phyloP scores from a whole-genome alignment of 352 stramenopile species.

The Pythium scleroteichum region DNA sequence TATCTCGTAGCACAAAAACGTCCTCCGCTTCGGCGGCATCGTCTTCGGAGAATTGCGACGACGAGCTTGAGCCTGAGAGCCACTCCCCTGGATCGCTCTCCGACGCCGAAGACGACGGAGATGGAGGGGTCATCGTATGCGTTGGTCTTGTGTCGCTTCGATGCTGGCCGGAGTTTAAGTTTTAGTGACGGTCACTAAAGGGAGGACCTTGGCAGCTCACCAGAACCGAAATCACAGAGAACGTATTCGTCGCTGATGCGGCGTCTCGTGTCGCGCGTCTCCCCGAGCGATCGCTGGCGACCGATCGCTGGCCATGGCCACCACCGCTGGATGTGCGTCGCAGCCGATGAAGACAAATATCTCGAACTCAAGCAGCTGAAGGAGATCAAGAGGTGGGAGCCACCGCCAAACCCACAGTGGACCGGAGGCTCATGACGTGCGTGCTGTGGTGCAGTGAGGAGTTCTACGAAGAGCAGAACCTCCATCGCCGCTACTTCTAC shows the following conservation, averaged over 20 bases:
- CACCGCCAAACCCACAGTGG: not conserved
- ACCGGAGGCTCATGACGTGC: not conserved
- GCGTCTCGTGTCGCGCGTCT: not conserved
- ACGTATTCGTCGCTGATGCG: not conserved
- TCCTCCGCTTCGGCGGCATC: not conserved
- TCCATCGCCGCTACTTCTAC: conserved; percentile 78
- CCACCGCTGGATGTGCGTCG: conserved; percentile 5
- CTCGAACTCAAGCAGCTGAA: conserved; percentile 75
- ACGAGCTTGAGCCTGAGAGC: not conserved
- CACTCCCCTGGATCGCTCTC: conserved; percentile 8
- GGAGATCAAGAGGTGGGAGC: conserved; percentile 74
- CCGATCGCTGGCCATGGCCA: too few species aligned
- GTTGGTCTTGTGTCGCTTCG: conserved; percentile 27
- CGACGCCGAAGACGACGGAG: conserved; percentile 1
- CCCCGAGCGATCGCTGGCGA: not conserved
- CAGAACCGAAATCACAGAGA: too few species aligned
- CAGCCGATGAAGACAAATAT: conserved; percentile 61
- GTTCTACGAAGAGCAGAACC: conserved; percentile 72
- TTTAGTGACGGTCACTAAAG: not conserved
- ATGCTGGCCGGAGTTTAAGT: conserved; percentile 30
- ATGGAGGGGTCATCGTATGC: not conserved
- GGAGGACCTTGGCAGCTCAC: too few species aligned
- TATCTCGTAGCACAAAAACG: not conserved
- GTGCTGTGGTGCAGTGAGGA: conserved; percentile 37
- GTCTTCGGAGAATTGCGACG: conserved; percentile 3